Base-by-base conservation (phyloP, 2,329 filamentous ascomycete species). In the Aotearoamyces nothofagi region DNA sequence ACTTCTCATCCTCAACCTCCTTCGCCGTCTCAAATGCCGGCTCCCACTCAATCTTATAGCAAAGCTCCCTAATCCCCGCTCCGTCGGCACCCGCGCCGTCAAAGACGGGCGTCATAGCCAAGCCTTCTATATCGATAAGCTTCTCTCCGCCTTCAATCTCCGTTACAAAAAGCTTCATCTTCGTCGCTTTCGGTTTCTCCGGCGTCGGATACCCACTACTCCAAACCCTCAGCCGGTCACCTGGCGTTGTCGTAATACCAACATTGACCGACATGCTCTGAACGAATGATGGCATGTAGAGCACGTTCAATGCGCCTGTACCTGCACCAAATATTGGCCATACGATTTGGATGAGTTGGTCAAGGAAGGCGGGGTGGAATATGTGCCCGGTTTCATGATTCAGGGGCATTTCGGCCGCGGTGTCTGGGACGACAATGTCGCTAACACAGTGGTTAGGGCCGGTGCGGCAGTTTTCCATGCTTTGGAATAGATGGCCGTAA, bases 401-500 rank as follows among this genome's bases (percentile, higher is more conserved):
- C 34, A 54, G 48, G 1, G 60, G 61, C 63, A 67, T 66, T 1
- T 46, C 37, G 1, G 46, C 37, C 1, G 46, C 45, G 0, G 61
- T 66, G 26, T 66, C 53, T 3, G 54, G 53, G 3, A 63, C 44
- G 8, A 47, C 38, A 5, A 63, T 39, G 4, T 51, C 46, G 2
- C 51, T 53, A 6, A 49, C 37, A 2, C 50, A 47, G 17, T 45
- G 42, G 4, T 26, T 28, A 13, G 43, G 39, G 8, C 50, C 54
- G 4, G 59, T 56, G 13, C 50, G 51, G 39, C 58, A 63, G 30
- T 60, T 55, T 24, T 51, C 48, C 7, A 71, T 38, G 3, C 62
- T 58, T 40, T 64, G 62, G 48, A 71, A 70, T 0, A 53, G 54
- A 1, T 56, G 46, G 0, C 65, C 66, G 35, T 69, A 69, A 2